Percentiles rank a stretch among this genome's conserved stretches.
phyloP scores from a whole-genome alignment of 192 early-diverging fungal genomes.

The Rhizophagus sp. region DNA sequence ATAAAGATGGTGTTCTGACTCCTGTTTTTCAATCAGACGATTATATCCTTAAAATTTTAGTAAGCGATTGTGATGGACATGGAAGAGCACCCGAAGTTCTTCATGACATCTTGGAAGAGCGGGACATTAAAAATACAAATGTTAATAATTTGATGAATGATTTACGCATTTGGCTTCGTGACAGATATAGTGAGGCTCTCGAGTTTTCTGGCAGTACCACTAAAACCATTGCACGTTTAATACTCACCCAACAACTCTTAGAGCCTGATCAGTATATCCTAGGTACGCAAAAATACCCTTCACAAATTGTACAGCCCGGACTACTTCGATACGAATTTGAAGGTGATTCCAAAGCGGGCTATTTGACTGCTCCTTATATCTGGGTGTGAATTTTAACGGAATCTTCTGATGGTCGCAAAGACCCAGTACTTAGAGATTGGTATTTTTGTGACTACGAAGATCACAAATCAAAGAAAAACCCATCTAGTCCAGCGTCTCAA shows the following conservation, averaged over 20 bases:
- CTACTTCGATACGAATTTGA: neutral
- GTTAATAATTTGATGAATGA: constrained; percentile 32
- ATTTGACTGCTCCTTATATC: constrained; percentile 35
- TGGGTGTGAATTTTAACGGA: constrained; percentile 37
- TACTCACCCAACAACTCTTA: neutral
- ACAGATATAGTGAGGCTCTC: constrained; percentile 33
- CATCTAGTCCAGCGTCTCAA: neutral
- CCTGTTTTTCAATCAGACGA: neutral
- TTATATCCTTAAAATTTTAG: constrained; percentile 36
- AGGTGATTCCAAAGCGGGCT: constrained; percentile 9
- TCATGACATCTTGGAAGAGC: too few species aligned
- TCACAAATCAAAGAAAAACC: neutral
- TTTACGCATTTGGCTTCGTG: constrained; percentile 19
- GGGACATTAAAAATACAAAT: too few species aligned
- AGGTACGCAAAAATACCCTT: neutral
- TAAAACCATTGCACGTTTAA: neutral
- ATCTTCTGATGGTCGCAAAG: constrained; percentile 2
- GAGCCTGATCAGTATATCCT: neutral
- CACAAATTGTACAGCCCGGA: neutral
- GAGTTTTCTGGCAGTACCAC: neutral
- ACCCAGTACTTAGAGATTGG: constrained; percentile 11
- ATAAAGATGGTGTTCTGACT: too few species aligned
- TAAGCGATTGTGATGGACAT: constrained; percentile 40
- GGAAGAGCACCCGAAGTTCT: too few species aligned
- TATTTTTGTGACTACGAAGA: constrained; percentile 12